phyloP scores from a whole-genome alignment of 306 rosid species.

The Cicer judaicum region DNA sequence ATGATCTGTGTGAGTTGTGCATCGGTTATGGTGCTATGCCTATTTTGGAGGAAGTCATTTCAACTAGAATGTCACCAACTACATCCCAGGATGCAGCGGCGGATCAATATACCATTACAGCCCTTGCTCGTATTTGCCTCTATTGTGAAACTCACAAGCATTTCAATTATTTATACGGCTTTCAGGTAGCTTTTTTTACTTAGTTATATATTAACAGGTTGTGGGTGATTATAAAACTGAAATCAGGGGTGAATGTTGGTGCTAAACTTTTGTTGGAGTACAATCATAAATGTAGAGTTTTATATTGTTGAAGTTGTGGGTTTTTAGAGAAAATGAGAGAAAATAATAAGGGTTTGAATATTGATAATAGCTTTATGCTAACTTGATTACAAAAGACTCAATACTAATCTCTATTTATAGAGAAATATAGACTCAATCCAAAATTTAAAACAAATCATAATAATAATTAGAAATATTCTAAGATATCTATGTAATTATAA shows the following conservation, averaged over 20 bases:
- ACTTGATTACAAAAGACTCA: too few relatives aligned
- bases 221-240: slow-evolving; percentile 3
- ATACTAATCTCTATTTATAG: too few relatives aligned
- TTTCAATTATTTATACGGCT: slow-evolving; percentile 84
- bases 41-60: slow-evolving; percentile 86
- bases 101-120: slow-evolving; percentile 68
- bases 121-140: slow-evolving; percentile 85
- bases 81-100: slow-evolving; percentile 58
- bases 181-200: slow-evolving; percentile 67
- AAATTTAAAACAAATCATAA: too few relatives aligned
- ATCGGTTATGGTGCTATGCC: slow-evolving; percentile 86
- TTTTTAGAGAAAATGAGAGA: too few relatives aligned
- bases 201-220: neutral
- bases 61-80: slow-evolving; percentile 71
- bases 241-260: slow-evolving; percentile 27
- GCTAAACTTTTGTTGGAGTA: neutral
- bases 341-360: too few relatives aligned
- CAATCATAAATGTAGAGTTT: neutral
- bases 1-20: slow-evolving; percentile 85
- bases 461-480: too few relatives aligned
- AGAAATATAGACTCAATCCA: too few relatives aligned
- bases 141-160: slow-evolving; percentile 88
- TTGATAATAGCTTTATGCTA: too few relatives aligned
- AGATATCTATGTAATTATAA: too few relatives aligned
- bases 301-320: neutral